Evolutionary conservation across 2,329 filamentous ascomycete genomes (phyloP), one percentile per base, ranked within the genome.

Genomic region (Microdochium trichocladiopsis): DNA sequence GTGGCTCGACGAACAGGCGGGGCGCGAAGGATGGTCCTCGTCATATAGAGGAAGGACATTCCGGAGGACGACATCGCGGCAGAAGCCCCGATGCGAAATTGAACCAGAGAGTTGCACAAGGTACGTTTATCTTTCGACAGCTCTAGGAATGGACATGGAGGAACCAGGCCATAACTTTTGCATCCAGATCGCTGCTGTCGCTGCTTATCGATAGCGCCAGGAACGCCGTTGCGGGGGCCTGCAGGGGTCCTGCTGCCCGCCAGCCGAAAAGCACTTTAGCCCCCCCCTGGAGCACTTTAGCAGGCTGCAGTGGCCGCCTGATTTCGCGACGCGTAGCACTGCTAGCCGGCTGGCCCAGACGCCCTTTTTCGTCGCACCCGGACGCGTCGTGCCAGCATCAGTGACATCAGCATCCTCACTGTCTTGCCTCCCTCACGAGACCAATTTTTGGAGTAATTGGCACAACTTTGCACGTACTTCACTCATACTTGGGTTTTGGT

Each of bases 31-130:
- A 86, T 76, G 0, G 87, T 89, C 54, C 78, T 73, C 4, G 87
- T 90, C 57, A 88, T 84, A 63, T 90, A 90, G 6, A 91, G 74
- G 53, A 90, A 90, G 0, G 86, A 83, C 4, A 84, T 69, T 14
- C 83, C 66, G 6, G 79, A 77, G 2, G 72, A 69, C 14, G 73
- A 65, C 73, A 80, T 80, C 22, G 53, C 62, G 56, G 59, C 58
- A 22, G 58, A 53, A 28, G 61, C 33, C 56, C 58, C 12, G 57
- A n/a, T n/a, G n/a, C n/a, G n/a, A n/a, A n/a, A n/a, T n/a, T n/a
- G n/a, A n/a, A n/a, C n/a, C n/a, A n/a, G n/a, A n/a, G n/a, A n/a
- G n/a, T n/a, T n/a, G n/a, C n/a, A n/a, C n/a, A n/a, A n/a, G n/a
- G n/a, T n/a, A n/a, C n/a, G n/a, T n/a, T n/a, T n/a, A n/a, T n/a